phyloP scores from a whole-genome alignment of 2,329 filamentous ascomycete species.

The Exophiala aquamarina region DNA sequence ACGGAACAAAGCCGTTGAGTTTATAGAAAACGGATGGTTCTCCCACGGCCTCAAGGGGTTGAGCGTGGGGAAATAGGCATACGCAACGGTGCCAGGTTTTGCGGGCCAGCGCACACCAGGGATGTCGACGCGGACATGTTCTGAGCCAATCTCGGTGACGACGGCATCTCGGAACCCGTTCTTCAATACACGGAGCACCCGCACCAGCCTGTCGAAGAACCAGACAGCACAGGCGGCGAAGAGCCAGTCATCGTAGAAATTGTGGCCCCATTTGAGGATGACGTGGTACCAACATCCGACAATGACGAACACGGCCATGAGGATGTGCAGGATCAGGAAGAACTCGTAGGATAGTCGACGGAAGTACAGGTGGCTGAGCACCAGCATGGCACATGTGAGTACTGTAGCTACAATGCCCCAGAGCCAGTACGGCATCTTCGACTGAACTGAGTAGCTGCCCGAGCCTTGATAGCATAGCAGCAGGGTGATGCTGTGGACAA shows the following conservation, averaged over 20 bases:
- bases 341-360: constrained; percentile 34
- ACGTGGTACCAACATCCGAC: constrained; percentile 39
- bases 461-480: constrained; percentile 25
- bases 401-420: constrained; percentile 40
- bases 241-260: constrained; percentile 49
- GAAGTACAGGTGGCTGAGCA: constrained; percentile 30
- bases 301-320: constrained; percentile 33
- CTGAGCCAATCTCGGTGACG: constrained; percentile 37
- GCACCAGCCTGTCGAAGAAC: constrained; percentile 46
- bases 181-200: constrained; percentile 40
- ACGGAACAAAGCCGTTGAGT: background rate
- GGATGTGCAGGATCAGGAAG: constrained; percentile 36
- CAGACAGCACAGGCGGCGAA: constrained; percentile 45
- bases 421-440: constrained; percentile 33
- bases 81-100: constrained; percentile 40
- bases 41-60: constrained; percentile 47
- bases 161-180: constrained; percentile 39
- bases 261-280: constrained; percentile 38
- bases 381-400: constrained; percentile 28
- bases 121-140: constrained; percentile 45
- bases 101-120: constrained; percentile 37
- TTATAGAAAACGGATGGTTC: constrained; percentile 51
- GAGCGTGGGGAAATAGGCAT: constrained; percentile 52
- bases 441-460: constrained; percentile 24
- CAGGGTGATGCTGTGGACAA: constrained; percentile 30